These are phyloP conservation scores for Yarrowia alimentaria DNA, from an alignment of 805 yeast genomes.

Conservation along the genomic window DNA sequence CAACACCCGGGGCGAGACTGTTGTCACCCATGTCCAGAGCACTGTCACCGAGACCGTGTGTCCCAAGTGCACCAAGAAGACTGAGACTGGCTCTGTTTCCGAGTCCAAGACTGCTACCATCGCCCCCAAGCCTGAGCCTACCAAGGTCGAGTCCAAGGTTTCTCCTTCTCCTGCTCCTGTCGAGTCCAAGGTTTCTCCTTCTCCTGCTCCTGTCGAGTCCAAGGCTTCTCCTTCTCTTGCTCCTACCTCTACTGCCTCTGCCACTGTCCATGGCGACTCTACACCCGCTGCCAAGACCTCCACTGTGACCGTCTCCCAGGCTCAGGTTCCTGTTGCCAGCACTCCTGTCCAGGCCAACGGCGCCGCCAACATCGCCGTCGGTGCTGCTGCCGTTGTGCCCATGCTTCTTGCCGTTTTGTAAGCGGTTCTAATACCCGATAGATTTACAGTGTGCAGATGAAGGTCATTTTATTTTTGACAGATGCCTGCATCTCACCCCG, in stretches of 20 bases:
- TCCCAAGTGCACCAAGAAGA: constrained; percentile 16
- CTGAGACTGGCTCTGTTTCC: not conserved
- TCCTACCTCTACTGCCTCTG: too few species aligned
- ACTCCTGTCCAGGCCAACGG: constrained; percentile 7
- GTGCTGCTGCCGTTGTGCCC: constrained; percentile 5
- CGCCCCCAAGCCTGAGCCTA: not conserved
- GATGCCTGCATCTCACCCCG: too few species aligned
- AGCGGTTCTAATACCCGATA: too few species aligned
- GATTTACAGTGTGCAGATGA: too few species aligned
- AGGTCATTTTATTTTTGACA: too few species aligned
- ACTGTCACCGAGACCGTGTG: constrained; percentile 10
- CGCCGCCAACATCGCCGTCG: constrained; percentile 1
- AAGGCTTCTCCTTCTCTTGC: not conserved
- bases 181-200: not conserved
- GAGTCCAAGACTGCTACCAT: not conserved
- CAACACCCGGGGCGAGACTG: not conserved
- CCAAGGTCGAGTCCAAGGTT: not conserved
- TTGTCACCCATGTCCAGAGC: constrained; percentile 1
- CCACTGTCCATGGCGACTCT: not conserved
- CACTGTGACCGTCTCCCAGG: too few species aligned
- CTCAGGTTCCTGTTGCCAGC: too few species aligned
- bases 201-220: too few species aligned
- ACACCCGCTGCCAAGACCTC: constrained; percentile 5
- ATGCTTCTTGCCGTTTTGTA: too few species aligned
- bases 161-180: too few species aligned